These are phyloP conservation scores for Phytophthora nicotianae DNA, from an alignment of 352 stramenopile genomes.

Conservation along the genomic window DNA sequence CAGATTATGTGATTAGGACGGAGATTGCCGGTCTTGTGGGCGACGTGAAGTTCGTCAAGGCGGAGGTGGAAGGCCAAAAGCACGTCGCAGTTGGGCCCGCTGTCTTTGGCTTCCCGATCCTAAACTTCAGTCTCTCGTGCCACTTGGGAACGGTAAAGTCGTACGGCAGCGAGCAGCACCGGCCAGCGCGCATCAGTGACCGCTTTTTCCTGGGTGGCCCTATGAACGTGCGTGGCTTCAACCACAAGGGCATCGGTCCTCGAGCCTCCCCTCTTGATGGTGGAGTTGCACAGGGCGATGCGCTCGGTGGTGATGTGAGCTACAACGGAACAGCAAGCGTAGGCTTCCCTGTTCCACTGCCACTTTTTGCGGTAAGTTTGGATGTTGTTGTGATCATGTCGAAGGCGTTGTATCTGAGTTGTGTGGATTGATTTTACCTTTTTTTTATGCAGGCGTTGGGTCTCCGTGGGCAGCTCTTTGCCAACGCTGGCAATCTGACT, in stretches of 20 bases:
- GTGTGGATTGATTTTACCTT: background rate
- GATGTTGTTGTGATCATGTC: background rate
- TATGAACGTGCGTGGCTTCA: conserved; percentile 90
- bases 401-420: conserved; percentile 10
- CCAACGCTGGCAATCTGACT: conserved; percentile 90
- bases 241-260: conserved; percentile 90
- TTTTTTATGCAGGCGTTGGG: conserved; percentile 74
- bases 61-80: conserved; percentile 85
- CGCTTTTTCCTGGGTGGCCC: conserved; percentile 92
- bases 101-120: conserved; percentile 69
- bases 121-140: conserved; percentile 86
- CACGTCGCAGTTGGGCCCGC: conserved; percentile 71
- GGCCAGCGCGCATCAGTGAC: conserved; percentile 90
- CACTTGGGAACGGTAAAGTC: conserved; percentile 80
- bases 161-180: conserved; percentile 73
- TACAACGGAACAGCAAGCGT: conserved; percentile 87
- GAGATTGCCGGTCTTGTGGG: conserved; percentile 88
- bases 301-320: conserved; percentile 89
- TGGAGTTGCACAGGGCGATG: conserved; percentile 81
- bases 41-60: conserved; percentile 91
- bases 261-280: conserved; percentile 87
- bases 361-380: conserved; percentile 76
- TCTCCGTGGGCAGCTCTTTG: conserved; percentile 89
- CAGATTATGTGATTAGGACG: conserved; percentile 43
- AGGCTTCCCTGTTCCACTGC: conserved; percentile 86